Percentiles rank a stretch among this genome's conserved stretches.
phyloP scores from a whole-genome alignment of 2,329 filamentous ascomycete species.

The Lasiodiplodia sp. region DNA sequence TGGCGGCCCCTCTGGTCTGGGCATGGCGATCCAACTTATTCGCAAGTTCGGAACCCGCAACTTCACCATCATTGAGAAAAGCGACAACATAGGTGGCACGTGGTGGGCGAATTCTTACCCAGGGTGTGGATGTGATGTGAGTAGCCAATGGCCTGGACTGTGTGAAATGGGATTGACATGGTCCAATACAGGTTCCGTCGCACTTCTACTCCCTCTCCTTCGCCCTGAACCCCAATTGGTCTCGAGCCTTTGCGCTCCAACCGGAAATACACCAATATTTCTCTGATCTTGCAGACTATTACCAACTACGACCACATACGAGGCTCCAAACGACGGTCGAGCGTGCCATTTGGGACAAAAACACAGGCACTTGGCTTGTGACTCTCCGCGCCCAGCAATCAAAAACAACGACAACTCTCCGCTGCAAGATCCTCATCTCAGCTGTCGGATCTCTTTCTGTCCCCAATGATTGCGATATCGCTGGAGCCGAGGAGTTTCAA shows the following conservation, averaged over 20 bases:
- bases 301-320: conserved; percentile 51
- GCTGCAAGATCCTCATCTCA: conserved; percentile 40
- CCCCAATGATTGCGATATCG: conserved; percentile 48
- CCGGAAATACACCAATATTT: conserved; percentile 66
- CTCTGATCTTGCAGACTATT: conserved; percentile 42
- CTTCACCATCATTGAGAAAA: conserved; percentile 56
- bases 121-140: conserved; percentile 45
- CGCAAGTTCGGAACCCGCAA: conserved; percentile 47
- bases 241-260: conserved; percentile 62
- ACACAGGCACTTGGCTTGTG: conserved; percentile 49
- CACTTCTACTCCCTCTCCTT: conserved; percentile 71
- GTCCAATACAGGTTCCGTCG: neutral
- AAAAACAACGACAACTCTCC: conserved; percentile 34
- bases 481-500: conserved; percentile 55
- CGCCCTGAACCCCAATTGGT: conserved; percentile 66
- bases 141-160: neutral
- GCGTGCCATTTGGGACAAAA: conserved; percentile 54
- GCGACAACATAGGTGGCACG: conserved; percentile 46
- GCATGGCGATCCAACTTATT: conserved; percentile 55
- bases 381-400: conserved; percentile 37
- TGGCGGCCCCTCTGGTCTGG: conserved; percentile 57
- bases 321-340: conserved; percentile 46
- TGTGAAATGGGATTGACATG: neutral
- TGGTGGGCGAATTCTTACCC: conserved; percentile 45
- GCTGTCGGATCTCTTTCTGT: conserved; percentile 42